Conservation (phyloP, 163 green algal species). For the Scenedesmus sp. region DNA sequence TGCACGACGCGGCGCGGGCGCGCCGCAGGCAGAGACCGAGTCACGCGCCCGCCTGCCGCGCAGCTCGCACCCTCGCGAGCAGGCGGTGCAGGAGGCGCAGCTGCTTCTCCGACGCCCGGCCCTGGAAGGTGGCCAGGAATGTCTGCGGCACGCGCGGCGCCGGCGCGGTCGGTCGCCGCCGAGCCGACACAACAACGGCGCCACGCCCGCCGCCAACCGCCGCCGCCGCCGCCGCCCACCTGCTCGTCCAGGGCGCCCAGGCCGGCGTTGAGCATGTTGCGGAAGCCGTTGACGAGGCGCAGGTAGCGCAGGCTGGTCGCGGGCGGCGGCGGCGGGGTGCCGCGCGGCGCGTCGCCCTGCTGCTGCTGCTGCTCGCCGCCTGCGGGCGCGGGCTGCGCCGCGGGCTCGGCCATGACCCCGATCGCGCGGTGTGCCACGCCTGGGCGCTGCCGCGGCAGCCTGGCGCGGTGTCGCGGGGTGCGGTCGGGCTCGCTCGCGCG, state of each 20-base stretch:
- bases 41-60: not conserved
- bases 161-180: not conserved
- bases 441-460: too few relatives aligned
- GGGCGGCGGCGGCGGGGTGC: too few relatives aligned
- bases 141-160: not conserved
- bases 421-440: too few relatives aligned
- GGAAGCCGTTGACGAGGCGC: conserved; percentile 27
- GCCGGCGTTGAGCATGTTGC: conserved; percentile 25
- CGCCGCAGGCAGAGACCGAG: too few relatives aligned
- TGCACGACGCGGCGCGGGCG: not conserved
- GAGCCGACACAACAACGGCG: too few relatives aligned
- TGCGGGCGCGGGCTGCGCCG: too few relatives aligned
- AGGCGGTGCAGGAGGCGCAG: not conserved
- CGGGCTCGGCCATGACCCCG: too few relatives aligned
- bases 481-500: too few relatives aligned
- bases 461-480: too few relatives aligned
- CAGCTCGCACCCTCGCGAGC: conserved; percentile 1
- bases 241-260: conserved; percentile 25
- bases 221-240: not conserved
- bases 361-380: too few relatives aligned
- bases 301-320: conserved; percentile 38
- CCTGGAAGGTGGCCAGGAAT: not conserved
- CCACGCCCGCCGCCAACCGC: too few relatives aligned
- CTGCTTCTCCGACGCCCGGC: not conserved
- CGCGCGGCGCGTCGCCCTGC: too few relatives aligned